A percentile compares a stretch with the other conserved stretches of the same genome.
Evolutionary conservation across 116 monocot genomes (phyloP).

Genomic region (Iris pallida): DNA sequence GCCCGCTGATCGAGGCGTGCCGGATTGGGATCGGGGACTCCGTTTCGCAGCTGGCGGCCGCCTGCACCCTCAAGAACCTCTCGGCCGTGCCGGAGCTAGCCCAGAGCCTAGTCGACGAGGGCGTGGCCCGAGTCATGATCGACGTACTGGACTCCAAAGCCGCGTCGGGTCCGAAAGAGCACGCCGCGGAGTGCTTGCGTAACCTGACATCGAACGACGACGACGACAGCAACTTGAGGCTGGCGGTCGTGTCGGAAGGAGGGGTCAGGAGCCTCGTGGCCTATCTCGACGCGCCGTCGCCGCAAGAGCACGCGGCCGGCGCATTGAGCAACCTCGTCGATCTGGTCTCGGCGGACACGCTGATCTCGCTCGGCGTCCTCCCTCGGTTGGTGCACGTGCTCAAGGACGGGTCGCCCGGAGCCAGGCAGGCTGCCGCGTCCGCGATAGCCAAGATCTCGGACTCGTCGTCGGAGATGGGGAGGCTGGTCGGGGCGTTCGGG

Average conservation of each 20-base stretch:
- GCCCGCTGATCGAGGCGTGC: constrained; percentile 54
- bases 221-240: constrained; percentile 35
- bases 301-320: constrained; percentile 56
- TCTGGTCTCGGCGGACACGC: constrained; percentile 22
- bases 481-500: constrained; percentile 38
- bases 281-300: constrained; percentile 51
- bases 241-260: constrained; percentile 51
- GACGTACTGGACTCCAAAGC: constrained; percentile 40
- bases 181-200: constrained; percentile 66
- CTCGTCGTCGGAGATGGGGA: constrained; percentile 43
- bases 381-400: constrained; percentile 62
- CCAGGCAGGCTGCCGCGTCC: constrained; percentile 58
- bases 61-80: constrained; percentile 58
- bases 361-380: constrained; percentile 48
- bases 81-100: constrained; percentile 60
- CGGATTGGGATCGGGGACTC: constrained; percentile 47
- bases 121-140: constrained; percentile 50
- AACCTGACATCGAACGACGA: constrained; percentile 55
- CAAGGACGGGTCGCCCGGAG: constrained; percentile 51
- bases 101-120: constrained; percentile 58
- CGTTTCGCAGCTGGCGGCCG: constrained; percentile 49
- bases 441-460: constrained; percentile 45
- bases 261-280: constrained; percentile 39
- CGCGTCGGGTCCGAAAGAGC: constrained; percentile 47
- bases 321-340: constrained; percentile 52